Conservation (phyloP, 352 stramenopile species). For the Labyrinthula sp. region DNA sequence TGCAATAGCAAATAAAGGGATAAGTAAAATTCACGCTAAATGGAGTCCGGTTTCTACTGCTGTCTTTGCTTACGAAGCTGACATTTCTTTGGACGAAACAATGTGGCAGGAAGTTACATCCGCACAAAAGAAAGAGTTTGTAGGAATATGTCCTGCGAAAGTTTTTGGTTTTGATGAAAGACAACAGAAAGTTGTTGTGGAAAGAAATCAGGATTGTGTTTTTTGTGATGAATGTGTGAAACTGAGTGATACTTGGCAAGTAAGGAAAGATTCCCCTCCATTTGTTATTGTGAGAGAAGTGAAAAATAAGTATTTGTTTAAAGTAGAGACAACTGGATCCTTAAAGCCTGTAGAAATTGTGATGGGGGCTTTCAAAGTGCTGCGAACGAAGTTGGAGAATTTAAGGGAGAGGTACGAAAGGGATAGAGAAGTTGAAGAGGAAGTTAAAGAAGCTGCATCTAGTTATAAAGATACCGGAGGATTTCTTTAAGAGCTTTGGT, state of each 20-base stretch:
- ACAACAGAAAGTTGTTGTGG: conserved; percentile 39
- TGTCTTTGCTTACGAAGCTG: conserved; percentile 70
- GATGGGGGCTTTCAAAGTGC: conserved; percentile 19
- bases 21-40: conserved; percentile 88
- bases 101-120: conserved; percentile 59
- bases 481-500: conserved; percentile 20
- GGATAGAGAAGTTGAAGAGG: conserved; percentile 1
- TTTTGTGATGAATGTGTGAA: conserved; percentile 83
- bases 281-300: conserved; percentile 62
- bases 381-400: conserved; percentile 11
- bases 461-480: conserved; percentile 28
- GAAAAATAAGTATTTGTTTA: conserved; percentile 83
- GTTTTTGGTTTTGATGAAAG: conserved; percentile 71
- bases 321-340: conserved; percentile 57
- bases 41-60: conserved; percentile 80
- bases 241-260: conserved; percentile 68
- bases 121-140: conserved; percentile 78
- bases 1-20: conserved; percentile 75
- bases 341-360: conserved; percentile 34
- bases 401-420: conserved; percentile 6
- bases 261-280: conserved; percentile 75
- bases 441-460: conserved; percentile 9
- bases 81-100: conserved; percentile 65
- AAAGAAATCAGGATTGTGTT: conserved; percentile 54
- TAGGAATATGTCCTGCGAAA: conserved; percentile 74